These are phyloP conservation scores for Polychaeton citri DNA, from an alignment of 2,329 filamentous ascomycete species.

Conservation along the genomic window DNA sequence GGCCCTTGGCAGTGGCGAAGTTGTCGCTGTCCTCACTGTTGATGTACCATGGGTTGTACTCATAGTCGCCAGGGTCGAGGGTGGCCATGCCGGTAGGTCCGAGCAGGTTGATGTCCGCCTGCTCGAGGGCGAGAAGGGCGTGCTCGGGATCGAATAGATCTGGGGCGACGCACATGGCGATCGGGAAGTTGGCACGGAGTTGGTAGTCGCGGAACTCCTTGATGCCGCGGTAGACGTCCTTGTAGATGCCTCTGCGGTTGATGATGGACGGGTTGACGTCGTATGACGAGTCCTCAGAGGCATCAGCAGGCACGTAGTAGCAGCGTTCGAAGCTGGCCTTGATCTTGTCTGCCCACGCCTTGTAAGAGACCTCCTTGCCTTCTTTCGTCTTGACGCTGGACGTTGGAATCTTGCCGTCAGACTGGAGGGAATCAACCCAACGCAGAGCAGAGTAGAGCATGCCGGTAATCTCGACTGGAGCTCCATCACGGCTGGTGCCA, in stretches of 20 bases:
- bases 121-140: conserved; percentile 64
- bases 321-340: conserved; percentile 80
- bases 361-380: conserved; percentile 49
- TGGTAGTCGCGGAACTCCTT: conserved; percentile 98
- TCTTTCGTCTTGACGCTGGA: conserved; percentile 47
- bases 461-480: conserved; percentile 88
- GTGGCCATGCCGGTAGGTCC: conserved; percentile 93
- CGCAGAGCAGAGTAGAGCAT: conserved; percentile 77
- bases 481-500: conserved; percentile 91
- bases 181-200: conserved; percentile 82
- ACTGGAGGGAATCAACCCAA: conserved; percentile 61
- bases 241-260: conserved; percentile 93
- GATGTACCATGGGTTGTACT: conserved; percentile 89
- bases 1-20: conserved; percentile 82
- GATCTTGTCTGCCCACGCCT: conserved; percentile 67
- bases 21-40: conserved; percentile 88
- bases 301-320: conserved; percentile 67
- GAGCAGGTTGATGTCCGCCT: conserved; percentile 66
- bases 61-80: conserved; percentile 78
- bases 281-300: conserved; percentile 60
- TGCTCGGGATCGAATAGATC: conserved; percentile 70
- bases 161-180: conserved; percentile 88
- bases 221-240: conserved; percentile 84
- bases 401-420: conserved; percentile 58
- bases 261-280: conserved; percentile 67